These are phyloP conservation scores for Physcia stellaris DNA, from an alignment of 495 filamentous ascomycete species.

Conservation along the genomic window DNA sequence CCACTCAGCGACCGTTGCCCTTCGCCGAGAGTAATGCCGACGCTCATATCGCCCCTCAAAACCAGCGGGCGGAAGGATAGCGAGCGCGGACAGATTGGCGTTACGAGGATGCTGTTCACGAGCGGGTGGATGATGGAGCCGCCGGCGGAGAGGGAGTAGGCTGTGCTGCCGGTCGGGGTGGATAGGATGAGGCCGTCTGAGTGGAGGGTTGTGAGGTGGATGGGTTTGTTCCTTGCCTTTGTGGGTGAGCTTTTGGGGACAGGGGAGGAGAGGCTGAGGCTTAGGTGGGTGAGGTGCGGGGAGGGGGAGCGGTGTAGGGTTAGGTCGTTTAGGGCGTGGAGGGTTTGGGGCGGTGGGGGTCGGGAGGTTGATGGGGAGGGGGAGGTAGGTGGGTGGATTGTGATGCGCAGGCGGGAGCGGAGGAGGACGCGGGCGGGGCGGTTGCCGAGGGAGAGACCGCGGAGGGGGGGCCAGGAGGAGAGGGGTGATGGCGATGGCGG, in stretches of 20 bases:
- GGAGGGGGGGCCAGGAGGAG: slow-evolving; percentile 53
- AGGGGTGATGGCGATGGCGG: slow-evolving; percentile 9
- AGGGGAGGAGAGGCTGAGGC: slow-evolving; percentile 70
- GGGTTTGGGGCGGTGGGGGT: slow-evolving; percentile 18
- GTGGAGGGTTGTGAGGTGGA: slow-evolving; percentile 72
- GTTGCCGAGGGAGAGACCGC: slow-evolving; percentile 71
- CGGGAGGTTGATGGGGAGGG: slow-evolving; percentile 21
- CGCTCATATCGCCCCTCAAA: slow-evolving; percentile 70
- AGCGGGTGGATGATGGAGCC: slow-evolving; percentile 93
- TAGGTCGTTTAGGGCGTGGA: slow-evolving; percentile 92
- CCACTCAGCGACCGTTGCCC: slow-evolving; percentile 70
- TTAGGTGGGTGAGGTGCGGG: slow-evolving; percentile 80
- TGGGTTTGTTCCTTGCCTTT: too few relatives aligned
- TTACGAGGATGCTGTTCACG: slow-evolving; percentile 74
- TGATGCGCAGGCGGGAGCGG: slow-evolving; percentile 73
- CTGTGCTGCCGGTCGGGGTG: slow-evolving; percentile 88
- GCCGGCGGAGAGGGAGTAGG: slow-evolving; percentile 81
- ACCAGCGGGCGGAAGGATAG: slow-evolving; percentile 87
- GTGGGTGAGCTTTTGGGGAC: too few relatives aligned
- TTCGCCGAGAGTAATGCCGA: slow-evolving; percentile 67
- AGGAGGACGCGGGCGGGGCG: slow-evolving; percentile 68
- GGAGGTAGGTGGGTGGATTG: slow-evolving; percentile 50
- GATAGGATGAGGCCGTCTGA: slow-evolving; percentile 90
- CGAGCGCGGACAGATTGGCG: slow-evolving; percentile 85
- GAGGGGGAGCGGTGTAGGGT: slow-evolving; percentile 81